A percentile compares a stretch with the other conserved stretches of the same genome.
phyloP scores from a whole-genome alignment of 1,284 basidiomycete species.

The Cutaneotrichosporon curvatum region DNA sequence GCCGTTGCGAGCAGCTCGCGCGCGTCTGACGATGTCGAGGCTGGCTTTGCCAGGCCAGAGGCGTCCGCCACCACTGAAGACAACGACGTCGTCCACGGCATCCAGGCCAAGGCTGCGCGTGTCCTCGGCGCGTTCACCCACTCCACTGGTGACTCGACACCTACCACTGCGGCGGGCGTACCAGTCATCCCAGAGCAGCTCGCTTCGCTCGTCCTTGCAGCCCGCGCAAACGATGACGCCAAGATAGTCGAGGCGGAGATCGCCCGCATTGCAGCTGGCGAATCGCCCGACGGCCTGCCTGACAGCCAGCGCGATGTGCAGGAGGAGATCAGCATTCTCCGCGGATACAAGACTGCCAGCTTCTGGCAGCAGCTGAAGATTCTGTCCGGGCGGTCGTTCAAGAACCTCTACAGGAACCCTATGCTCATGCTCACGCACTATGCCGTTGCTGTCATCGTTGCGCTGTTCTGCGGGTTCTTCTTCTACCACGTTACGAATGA shows the following conservation, averaged over 20 bases:
- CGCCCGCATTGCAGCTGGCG: slow-evolving; percentile 47
- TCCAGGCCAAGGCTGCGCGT: slow-evolving; percentile 69
- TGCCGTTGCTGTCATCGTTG: slow-evolving; percentile 70
- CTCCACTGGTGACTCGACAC: slow-evolving; percentile 31
- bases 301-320: slow-evolving; percentile 38
- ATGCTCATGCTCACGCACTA: slow-evolving; percentile 88
- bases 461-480: slow-evolving; percentile 55
- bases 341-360: slow-evolving; percentile 74
- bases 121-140: slow-evolving; percentile 58
- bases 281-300: slow-evolving; percentile 34
- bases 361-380: slow-evolving; percentile 87
- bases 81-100: slow-evolving; percentile 19
- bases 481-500: slow-evolving; percentile 59
- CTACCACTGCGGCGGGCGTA: slow-evolving; percentile 37
- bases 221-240: slow-evolving; percentile 62
- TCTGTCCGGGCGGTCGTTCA: slow-evolving; percentile 91
- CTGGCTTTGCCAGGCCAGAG: slow-evolving; percentile 7
- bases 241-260: slow-evolving; percentile 60
- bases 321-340: slow-evolving; percentile 58
- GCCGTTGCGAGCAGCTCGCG: not conserved
- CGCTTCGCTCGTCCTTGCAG: slow-evolving; percentile 65
- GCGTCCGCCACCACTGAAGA: not conserved
- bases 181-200: slow-evolving; percentile 59
- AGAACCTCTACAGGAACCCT: slow-evolving; percentile 91
- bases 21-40: slow-evolving; percentile 9